A percentile compares a stretch with the other conserved stretches of the same genome.
phyloP scores from a whole-genome alignment of 2,329 filamentous ascomycete genomes.

The Fusarium pseudocircinatum region DNA sequence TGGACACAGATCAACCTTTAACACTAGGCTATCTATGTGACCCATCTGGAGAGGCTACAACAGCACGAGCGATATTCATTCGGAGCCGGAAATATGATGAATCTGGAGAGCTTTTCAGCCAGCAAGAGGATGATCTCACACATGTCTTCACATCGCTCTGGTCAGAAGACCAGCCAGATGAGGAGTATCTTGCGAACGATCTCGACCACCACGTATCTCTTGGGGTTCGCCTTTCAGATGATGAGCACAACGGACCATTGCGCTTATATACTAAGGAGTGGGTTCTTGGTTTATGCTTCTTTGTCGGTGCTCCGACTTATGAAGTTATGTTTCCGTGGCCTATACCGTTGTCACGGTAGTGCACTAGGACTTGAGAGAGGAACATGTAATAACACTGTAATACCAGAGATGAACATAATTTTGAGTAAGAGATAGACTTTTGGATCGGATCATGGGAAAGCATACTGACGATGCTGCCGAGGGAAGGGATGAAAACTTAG shows the following conservation, averaged over 20 bases:
- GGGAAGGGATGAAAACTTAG: accelerated
- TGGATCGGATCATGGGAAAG: not conserved
- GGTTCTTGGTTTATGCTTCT: conserved; percentile 41
- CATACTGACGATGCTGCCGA: too few species aligned
- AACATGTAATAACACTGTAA: not conserved
- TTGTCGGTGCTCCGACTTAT: conserved; percentile 3
- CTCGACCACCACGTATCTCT: conserved; percentile 39
- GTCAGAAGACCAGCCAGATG: conserved; percentile 9
- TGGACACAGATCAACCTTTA: conserved; percentile 18
- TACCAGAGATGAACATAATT: accelerated
- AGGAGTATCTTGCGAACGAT: conserved; percentile 30
- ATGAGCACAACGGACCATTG: not conserved
- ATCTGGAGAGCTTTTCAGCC: not conserved
- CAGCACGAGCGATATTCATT: conserved; percentile 24
- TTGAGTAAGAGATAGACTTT: accelerated
- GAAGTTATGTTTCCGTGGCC: conserved; percentile 42
- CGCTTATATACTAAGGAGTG: conserved; percentile 29
- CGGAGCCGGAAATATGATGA: not conserved
- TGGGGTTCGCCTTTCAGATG: not conserved
- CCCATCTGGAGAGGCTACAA: not conserved
- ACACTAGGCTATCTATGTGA: conserved; percentile 30
- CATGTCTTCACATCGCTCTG: conserved; percentile 36
- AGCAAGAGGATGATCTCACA: accelerated
- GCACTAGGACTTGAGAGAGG: accelerated
- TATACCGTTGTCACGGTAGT: not conserved